Conservation (phyloP, 352 stramenopile genomes). For the Globisporangium cylindrosporum region DNA sequence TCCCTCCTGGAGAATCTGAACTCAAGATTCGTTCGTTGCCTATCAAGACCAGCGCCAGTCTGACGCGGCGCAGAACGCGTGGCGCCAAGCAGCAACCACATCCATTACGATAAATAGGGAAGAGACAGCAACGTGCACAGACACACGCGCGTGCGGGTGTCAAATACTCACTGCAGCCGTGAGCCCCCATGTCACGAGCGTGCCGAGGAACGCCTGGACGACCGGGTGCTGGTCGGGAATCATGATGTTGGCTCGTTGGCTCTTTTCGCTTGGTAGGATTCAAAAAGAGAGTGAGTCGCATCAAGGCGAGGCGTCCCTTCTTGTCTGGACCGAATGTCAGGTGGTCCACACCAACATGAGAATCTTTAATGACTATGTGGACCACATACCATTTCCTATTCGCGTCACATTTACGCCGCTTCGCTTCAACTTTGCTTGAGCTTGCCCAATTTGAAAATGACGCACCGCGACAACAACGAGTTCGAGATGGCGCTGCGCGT, state of each 20-base stretch:
- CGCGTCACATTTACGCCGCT: neutral
- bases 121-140: neutral
- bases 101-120: neutral
- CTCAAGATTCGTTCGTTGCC: conserved; percentile 2
- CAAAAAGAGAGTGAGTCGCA: neutral
- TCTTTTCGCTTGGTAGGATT: conserved; percentile 2
- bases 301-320: too few relatives aligned
- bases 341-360: neutral
- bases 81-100: neutral
- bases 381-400: neutral
- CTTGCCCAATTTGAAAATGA: neutral
- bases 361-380: neutral
- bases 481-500: conserved; percentile 45
- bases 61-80: conserved; percentile 1
- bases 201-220: conserved; percentile 78
- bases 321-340: neutral
- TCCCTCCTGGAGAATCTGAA: neutral
- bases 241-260: conserved; percentile 31
- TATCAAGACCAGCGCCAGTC: neutral
- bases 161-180: conserved; percentile 55
- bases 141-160: neutral
- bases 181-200: conserved; percentile 81
- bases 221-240: conserved; percentile 74
- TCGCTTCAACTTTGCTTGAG: neutral
- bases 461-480: conserved; percentile 13